Conservation (phyloP, 257 asterid species). For the Asclepias syriaca region DNA sequence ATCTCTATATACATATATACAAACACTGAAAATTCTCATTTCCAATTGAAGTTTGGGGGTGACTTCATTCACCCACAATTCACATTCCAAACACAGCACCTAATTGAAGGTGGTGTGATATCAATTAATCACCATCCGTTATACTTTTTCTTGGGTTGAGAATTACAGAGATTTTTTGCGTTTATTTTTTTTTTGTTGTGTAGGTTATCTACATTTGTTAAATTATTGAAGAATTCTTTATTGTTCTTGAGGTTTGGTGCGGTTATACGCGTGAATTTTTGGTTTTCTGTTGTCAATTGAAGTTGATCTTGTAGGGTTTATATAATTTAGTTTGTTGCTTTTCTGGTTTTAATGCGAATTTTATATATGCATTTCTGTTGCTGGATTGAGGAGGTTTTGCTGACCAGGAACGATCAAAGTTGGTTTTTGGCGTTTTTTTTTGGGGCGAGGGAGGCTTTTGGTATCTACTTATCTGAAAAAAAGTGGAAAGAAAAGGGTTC, state of each 20-base stretch:
- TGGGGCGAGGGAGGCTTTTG: neutral
- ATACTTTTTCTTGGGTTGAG: neutral
- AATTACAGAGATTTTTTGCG: neutral
- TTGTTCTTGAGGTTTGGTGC: neutral
- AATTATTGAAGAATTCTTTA: neutral
- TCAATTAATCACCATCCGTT: neutral
- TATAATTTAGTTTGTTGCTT: neutral
- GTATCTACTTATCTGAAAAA: neutral
- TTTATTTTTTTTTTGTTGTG: neutral
- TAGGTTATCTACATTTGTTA: neutral
- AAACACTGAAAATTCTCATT: neutral
- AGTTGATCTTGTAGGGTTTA: conserved; percentile 15
- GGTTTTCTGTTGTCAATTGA: neutral
- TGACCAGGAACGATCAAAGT: conserved; percentile 1
- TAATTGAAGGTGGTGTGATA: neutral
- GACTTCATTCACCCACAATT: neutral
- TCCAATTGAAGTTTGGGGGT: conserved; percentile 8
- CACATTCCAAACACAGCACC: neutral
- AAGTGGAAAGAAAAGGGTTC: neutral
- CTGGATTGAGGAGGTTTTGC: neutral
- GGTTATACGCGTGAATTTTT: neutral
- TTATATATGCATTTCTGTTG: conserved; percentile 7
- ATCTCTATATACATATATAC: neutral
- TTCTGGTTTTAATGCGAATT: neutral
- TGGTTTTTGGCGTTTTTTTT: neutral